Base-by-base conservation (phyloP, 495 filamentous ascomycete species). In the Margaritispora aquatica region DNA sequence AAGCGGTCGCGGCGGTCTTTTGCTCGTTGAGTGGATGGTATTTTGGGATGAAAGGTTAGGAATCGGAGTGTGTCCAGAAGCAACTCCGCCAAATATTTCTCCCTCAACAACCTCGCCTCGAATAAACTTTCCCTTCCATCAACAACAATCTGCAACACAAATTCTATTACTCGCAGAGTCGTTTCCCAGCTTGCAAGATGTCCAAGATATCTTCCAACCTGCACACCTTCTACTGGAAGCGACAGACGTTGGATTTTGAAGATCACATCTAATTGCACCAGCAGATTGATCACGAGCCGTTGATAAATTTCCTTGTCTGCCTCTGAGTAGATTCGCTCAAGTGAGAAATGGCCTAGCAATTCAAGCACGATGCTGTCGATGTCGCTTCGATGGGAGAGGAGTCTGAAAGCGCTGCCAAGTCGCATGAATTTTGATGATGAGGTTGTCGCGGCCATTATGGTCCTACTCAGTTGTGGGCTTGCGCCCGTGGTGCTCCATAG, bases 181-280 rank as follows among this genome's bases (percentile, higher is more conserved):
- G 72, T 67, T 58, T 74, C 70, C 72, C 72, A 73, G 57, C 69
- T 71, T 1, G 63, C 67, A 2, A 74, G 65, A 56, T 66, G 69
- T 17, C 71, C 70, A 7, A 74, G 61, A 59, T 69, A 73, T 65
- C 71, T 66, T 19, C 67, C 69, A 1, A 68, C 34, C 26, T 71
- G 70, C 50, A 58, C 36, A 36, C 63, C 67, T 19, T 70, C 66
- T 29, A 65, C 62, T 0, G 70, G 69, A n/a, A 74, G 22, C 3
- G 71, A 66, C 41, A 74, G 49, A 10, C 71, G 67, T 51, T 74
- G 71, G 24, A 71, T 55, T 27, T 68, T 67, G 58, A 71, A 71
- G 38, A 74, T 67, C 50, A 65, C 51, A 51, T 69, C 70, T 31
- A 67, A 54, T 36, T 67, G 62, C 7, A 57, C 62, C 9, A 64